These are phyloP conservation scores for Acidiella bohemica DNA, from an alignment of 495 filamentous ascomycete genomes.

Conservation along the genomic window DNA sequence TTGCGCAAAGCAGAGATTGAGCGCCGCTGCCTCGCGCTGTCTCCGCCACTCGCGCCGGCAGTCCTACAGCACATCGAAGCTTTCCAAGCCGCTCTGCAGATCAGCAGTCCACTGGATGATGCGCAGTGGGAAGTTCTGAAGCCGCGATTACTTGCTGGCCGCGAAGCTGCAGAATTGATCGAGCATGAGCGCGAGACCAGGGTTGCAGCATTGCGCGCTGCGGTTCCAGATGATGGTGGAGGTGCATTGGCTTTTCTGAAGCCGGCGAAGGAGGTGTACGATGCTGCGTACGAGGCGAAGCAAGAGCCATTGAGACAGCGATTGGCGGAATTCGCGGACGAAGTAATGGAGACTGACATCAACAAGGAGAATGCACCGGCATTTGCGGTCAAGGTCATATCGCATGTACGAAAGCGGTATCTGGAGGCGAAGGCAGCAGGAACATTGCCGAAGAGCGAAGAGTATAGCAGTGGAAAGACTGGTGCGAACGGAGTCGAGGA, in stretches of 20 bases:
- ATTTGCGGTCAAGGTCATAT: constrained; percentile 56
- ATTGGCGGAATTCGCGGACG: constrained; percentile 48
- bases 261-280: constrained; percentile 45
- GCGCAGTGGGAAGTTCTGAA: constrained; percentile 50
- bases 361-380: constrained; percentile 15
- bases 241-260: constrained; percentile 32
- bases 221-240: constrained; percentile 31
- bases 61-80: constrained; percentile 52
- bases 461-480: background rate
- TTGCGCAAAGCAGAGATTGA: constrained; percentile 54
- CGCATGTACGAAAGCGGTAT: constrained; percentile 45
- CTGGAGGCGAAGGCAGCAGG: constrained; percentile 7
- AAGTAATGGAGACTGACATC: constrained; percentile 46
- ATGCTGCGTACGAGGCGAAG: constrained; percentile 52
- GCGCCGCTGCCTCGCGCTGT: constrained; percentile 43
- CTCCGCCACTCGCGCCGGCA: constrained; percentile 45
- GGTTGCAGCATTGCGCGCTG: constrained; percentile 32
- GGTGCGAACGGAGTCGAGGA: background rate
- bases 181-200: constrained; percentile 36
- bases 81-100: constrained; percentile 56
- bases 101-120: constrained; percentile 48
- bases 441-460: background rate
- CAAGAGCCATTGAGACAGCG: constrained; percentile 48
- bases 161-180: constrained; percentile 41
- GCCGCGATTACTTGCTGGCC: constrained; percentile 50